These are phyloP conservation scores for Rhizopus microsporus DNA, from an alignment of 371 early-diverging fungal species.

Conservation along the genomic window DNA sequence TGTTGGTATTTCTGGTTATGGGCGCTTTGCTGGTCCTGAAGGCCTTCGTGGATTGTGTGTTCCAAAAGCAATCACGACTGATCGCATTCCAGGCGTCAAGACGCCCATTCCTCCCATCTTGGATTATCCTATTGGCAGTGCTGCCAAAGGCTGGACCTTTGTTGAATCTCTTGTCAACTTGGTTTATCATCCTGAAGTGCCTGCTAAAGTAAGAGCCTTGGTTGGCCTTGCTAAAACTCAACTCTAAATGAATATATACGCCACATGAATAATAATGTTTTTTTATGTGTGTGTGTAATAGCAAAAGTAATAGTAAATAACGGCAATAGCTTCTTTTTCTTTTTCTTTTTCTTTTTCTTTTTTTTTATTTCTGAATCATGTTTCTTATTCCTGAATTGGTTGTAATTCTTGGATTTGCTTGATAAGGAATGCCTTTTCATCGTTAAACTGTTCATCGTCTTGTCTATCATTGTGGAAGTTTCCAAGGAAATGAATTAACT, in stretches of 20 bases:
- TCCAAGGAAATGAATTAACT: constrained; percentile 80
- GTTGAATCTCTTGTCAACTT: constrained; percentile 41
- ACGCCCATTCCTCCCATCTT: constrained; percentile 73
- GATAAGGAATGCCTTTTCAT: constrained; percentile 95
- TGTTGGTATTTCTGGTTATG: constrained; percentile 79
- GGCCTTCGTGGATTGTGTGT: constrained; percentile 76
- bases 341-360: background rate
- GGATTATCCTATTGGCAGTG: constrained; percentile 61
- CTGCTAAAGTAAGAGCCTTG: constrained; percentile 41
- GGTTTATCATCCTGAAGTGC: constrained; percentile 41
- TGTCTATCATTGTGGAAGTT: constrained; percentile 94
- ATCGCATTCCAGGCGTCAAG: constrained; percentile 71
- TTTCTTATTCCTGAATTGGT: constrained; percentile 39
- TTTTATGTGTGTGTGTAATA: background rate
- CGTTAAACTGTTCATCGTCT: constrained; percentile 97
- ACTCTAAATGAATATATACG: constrained; percentile 2
- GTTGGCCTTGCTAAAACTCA: constrained; percentile 45
- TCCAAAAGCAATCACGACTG: constrained; percentile 72
- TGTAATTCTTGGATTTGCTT: constrained; percentile 80
- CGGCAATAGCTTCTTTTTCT: background rate
- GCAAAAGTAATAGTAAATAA: background rate
- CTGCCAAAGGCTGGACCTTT: constrained; percentile 44
- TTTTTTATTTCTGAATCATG: too few relatives aligned
- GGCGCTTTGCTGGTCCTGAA: constrained; percentile 73
- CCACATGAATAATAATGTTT: constrained; percentile 1